phyloP scores from a whole-genome alignment of 768 basidiomycete species.

The Kockovaella imperatae region DNA sequence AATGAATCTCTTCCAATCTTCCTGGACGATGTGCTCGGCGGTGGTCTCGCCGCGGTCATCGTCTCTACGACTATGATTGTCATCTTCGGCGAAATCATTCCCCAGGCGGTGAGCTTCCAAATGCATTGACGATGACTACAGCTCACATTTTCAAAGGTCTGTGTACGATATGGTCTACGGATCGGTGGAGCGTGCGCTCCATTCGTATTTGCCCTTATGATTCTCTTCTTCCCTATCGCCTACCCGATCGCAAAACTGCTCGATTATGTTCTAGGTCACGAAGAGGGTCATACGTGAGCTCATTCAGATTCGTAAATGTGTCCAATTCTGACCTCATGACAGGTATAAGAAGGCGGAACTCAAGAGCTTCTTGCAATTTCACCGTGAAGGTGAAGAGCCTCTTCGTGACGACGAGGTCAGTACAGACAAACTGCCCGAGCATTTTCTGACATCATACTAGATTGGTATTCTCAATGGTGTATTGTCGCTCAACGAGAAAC shows the following conservation, averaged over 20 bases:
- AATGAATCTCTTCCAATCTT: conserved; percentile 49
- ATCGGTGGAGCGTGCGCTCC: conserved; percentile 74
- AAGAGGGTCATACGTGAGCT: conserved; percentile 51
- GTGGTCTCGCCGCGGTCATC: conserved; percentile 48
- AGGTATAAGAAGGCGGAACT: conserved; percentile 46
- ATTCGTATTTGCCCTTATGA: conserved; percentile 67
- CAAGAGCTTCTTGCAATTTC: conserved; percentile 49
- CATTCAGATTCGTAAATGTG: conserved; percentile 8
- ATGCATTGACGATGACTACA: background rate
- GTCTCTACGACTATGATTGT: conserved; percentile 43
- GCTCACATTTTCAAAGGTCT: conserved; percentile 48
- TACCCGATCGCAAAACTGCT: conserved; percentile 65
- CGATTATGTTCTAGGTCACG: conserved; percentile 67
- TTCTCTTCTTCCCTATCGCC: conserved; percentile 65
- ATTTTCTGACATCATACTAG: conserved; percentile 7
- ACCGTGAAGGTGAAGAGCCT: conserved; percentile 46
- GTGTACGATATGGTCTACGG: conserved; percentile 65
- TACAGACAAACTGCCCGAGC: conserved; percentile 2
- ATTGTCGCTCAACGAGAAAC: conserved; percentile 45
- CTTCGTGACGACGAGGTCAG: conserved; percentile 47
- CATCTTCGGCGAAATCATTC: conserved; percentile 54
- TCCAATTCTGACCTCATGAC: background rate
- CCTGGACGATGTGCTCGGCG: conserved; percentile 47
- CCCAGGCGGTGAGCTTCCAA: conserved; percentile 47
- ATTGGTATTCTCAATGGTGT: conserved; percentile 46